Base-by-base conservation (phyloP, 768 basidiomycete genomes). In the Collybia mongolica region DNA sequence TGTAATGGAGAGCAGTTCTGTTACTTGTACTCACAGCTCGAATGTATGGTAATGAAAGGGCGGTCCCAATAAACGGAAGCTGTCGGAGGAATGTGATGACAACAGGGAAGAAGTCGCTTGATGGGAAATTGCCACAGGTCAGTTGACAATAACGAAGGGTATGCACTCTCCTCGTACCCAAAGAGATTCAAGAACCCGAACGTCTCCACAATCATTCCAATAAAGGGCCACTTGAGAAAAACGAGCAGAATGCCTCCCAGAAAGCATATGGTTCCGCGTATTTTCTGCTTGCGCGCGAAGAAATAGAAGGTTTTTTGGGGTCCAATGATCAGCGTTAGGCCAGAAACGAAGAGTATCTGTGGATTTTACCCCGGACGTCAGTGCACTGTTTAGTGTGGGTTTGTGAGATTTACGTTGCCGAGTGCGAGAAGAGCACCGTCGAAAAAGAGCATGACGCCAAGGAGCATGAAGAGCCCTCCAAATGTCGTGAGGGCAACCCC, bases 141-240 rank as follows among this genome's bases (percentile, higher is more conserved):
- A 26, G 46, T 17, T 32, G 32, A 32, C 32, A 32, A 32, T 32
- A 14, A 28, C 9, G 26, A 28, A 32, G 14, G 11, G 11, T 6
- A 32, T 11, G 11, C 11, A 32, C 11, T 32, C 32, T 6, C 48
- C 6, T 62, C 70, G 53, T 64, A 98, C 96, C 96, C 96, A 63
- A 99, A 99, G 38, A 99, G 78, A 66, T 97, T 98, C 61, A 98
- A 71, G 74, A 99, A 99, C 17, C 97, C 97, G 65, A 98, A 93
- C 6, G 87, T 93, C 71, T 99, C 96, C 39, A 99, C 83, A 44
- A 93, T 64, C 72, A 98, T 86, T 35, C 97, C 97, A 54, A 93
- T 69, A 70, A 97, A 93, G 0, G 96, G 94, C 83, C 93, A 91
- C 67, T 95, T 98, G 67, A 90, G 58, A 70, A 99, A 99, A 14